These are phyloP conservation scores for Chlorella sp. DNA, from an alignment of 139 green algal species.

Conservation along the genomic window DNA sequence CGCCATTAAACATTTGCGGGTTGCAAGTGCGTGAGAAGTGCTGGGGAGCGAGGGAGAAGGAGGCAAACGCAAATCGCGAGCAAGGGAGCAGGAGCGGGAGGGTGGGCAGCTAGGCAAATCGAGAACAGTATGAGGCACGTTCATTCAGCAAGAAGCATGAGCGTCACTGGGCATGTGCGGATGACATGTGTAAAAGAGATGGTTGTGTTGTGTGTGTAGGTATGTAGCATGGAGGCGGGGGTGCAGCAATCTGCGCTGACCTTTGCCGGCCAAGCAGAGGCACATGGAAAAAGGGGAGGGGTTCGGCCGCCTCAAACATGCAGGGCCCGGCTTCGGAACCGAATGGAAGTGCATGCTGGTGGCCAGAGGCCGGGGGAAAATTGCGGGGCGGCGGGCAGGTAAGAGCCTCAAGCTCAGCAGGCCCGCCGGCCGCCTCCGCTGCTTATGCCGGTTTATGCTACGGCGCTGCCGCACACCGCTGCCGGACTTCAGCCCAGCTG, in stretches of 20 bases:
- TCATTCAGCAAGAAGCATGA: neutral
- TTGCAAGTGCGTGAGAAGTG: too few relatives aligned
- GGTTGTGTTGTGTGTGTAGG: neutral
- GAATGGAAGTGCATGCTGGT: too few relatives aligned
- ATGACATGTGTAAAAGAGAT: neutral
- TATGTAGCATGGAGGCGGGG: neutral
- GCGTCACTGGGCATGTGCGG: neutral
- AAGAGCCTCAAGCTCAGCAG: too few relatives aligned
- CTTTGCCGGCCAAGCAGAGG: neutral
- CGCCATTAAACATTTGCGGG: too few relatives aligned
- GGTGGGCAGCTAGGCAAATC: neutral
- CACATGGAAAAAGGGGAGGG: neutral
- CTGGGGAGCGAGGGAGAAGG: neutral
- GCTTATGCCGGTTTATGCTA: too few relatives aligned
- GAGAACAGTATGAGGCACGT: neutral
- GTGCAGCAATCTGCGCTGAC: too few relatives aligned
- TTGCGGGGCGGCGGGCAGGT: too few relatives aligned
- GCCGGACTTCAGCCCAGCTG: too few relatives aligned
- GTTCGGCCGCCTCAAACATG: neutral
- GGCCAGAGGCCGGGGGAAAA: too few relatives aligned
- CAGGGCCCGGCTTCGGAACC: too few relatives aligned
- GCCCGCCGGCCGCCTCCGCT: too few relatives aligned
- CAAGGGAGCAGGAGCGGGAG: neutral
- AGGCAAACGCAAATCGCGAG: neutral
- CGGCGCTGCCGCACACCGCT: too few relatives aligned